Evolutionary conservation across 345 rosid species (phyloP).

Genomic region (Erodium maritimum): DNA sequence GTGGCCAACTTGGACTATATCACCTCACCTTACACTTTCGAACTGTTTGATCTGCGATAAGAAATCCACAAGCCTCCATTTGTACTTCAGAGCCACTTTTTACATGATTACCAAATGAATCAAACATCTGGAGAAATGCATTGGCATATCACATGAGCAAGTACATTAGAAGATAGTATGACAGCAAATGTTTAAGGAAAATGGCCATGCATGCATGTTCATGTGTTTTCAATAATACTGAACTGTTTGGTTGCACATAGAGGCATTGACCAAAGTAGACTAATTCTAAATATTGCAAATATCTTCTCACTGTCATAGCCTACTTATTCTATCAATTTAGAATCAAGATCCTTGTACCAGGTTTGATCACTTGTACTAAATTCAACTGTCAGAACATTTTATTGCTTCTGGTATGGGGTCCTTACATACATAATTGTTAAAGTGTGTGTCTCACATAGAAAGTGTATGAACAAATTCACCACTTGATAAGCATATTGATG

Average conservation of each 20-base stretch:
- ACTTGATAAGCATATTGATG: no score
- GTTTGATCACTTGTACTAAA: neutral
- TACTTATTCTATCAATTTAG: neutral
- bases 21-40: slow-evolving; percentile 28
- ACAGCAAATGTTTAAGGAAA: neutral
- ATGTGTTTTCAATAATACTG: neutral
- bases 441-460: no score
- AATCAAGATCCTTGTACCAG: neutral
- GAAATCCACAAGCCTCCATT: slow-evolving; percentile 32
- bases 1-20: neutral
- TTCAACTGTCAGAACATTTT: neutral
- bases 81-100: slow-evolving; percentile 28
- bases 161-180: neutral
- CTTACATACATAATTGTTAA: neutral
- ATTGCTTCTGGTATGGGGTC: neutral
- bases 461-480: no score
- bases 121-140: slow-evolving; percentile 32
- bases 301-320: neutral
- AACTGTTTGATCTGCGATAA: slow-evolving; percentile 20
- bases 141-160: neutral
- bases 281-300: neutral
- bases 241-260: neutral
- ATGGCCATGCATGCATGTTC: neutral
- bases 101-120: slow-evolving; percentile 44
- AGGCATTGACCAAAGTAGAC: neutral